Evolutionary conservation across 1,284 basidiomycete species (phyloP).

Genomic region (Leccinum fallax): DNA sequence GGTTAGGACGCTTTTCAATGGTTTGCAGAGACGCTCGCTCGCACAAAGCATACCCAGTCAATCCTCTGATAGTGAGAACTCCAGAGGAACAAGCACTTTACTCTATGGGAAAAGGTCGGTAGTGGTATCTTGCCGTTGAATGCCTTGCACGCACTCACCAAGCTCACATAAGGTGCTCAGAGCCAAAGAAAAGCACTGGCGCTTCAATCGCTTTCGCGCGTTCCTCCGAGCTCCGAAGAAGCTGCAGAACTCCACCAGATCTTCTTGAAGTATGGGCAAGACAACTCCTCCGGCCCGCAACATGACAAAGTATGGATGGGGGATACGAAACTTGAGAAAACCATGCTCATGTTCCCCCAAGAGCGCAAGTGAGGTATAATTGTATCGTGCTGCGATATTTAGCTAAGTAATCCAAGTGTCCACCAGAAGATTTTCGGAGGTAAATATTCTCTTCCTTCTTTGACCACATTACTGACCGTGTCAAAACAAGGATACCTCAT

Average conservation of each 20-base stretch:
- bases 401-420: constrained; percentile 45
- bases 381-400: background rate
- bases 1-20: constrained; percentile 74
- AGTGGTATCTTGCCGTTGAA: background rate
- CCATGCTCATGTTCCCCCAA: constrained; percentile 85
- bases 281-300: constrained; percentile 33
- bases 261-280: constrained; percentile 61
- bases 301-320: constrained; percentile 66
- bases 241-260: constrained; percentile 68
- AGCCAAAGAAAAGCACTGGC: constrained; percentile 53
- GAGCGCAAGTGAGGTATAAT: constrained; percentile 67
- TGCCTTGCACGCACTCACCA: constrained; percentile 3
- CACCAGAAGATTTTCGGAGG: constrained; percentile 84
- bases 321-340: constrained; percentile 64
- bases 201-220: constrained; percentile 62
- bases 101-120: constrained; percentile 68
- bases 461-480: background rate
- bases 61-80: constrained; percentile 60
- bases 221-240: constrained; percentile 73
- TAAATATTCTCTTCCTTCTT: constrained; percentile 8
- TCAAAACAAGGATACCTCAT: constrained; percentile 48
- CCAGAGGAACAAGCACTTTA: constrained; percentile 66
- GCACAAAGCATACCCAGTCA: constrained; percentile 66
- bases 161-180: constrained; percentile 43
- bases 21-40: constrained; percentile 76